Base-by-base conservation (phyloP, 2,329 filamentous ascomycete genomes). In the Fusarium sp. region DNA sequence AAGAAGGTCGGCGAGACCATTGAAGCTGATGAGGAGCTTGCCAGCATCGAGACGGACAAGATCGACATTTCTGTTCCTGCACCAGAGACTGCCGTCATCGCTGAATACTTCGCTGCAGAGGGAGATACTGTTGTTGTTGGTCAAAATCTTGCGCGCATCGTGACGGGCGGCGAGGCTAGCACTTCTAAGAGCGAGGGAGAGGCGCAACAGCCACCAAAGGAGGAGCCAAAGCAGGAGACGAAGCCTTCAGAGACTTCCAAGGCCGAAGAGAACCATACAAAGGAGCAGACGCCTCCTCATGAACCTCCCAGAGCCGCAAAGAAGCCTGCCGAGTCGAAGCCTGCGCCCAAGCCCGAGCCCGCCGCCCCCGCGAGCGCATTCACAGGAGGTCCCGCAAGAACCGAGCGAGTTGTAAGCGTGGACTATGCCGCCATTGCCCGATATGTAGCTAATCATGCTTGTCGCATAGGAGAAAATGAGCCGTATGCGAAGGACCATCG, bases 401-500 rank as follows among this genome's bases (percentile, higher is more conserved):
- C 67, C 27, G 76, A 77, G 45, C 73, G 77, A 71, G 67, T 57
- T 29, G 77, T 76, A 68, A 68, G 75, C 69, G 35, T 58, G 7
- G 27, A 29, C 27, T 29, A 29, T 29, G 27, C 27, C 27, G 27
- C 27, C 27, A 29, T 29, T 29, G 27, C 27, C 27, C 27, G 27
- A 29, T 8, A 29, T 29, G 27, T 29, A 29, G 7, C 27, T 29
- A 29, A 29, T 29, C 27, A 29, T 29, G 27, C 27, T 29, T 29
- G 27, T 29, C 27, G 27, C 27, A 29, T 29, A 29, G 27, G 80
- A 80, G 70, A 81, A 80, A 70, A 75, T 92, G 74, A 88, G 87
- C 74, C 90, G 90, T 77, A 94, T 94, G 92, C 91, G 92, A 85
- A 93, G 93, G 87, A 92, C 91, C 72, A 94, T 94, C 78, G 92